These are phyloP conservation scores for Fusarium nurragi DNA, from an alignment of 2,329 filamentous ascomycete genomes.

Conservation along the genomic window DNA sequence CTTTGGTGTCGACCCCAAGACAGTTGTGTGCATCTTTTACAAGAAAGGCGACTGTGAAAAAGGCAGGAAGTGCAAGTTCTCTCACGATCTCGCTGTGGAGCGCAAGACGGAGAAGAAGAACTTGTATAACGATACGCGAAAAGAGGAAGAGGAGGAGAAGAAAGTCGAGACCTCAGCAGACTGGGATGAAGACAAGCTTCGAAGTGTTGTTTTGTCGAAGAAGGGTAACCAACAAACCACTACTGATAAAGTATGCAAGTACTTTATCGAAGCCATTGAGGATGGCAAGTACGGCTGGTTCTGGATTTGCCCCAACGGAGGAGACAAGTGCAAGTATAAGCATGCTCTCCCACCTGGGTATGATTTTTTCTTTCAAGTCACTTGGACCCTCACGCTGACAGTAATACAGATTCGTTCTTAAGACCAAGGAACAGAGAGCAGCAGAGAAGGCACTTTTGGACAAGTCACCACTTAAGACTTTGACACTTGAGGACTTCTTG, in stretches of 20 bases:
- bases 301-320: constrained; percentile 96
- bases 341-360: constrained; percentile 95
- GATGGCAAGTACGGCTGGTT: constrained; percentile 99
- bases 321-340: constrained; percentile 98
- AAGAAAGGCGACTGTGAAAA: constrained; percentile 98
- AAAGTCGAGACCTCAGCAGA: constrained; percentile 93
- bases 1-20: constrained; percentile 98
- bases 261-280: constrained; percentile 95
- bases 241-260: constrained; percentile 99
- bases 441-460: constrained; percentile 96
- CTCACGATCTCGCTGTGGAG: constrained; percentile 88
- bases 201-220: constrained; percentile 90
- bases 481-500: constrained; percentile 96
- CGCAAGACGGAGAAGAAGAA: constrained; percentile 93
- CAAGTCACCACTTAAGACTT: constrained; percentile 91
- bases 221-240: constrained; percentile 96
- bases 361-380: constrained; percentile 50
- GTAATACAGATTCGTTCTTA: constrained; percentile 81
- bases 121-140: constrained; percentile 85
- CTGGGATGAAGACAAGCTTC: constrained; percentile 97
- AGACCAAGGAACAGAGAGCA: constrained; percentile 95
- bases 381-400: constrained; percentile 37
- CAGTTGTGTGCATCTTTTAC: constrained; percentile 93
- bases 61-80: constrained; percentile 97
- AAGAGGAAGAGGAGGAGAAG: constrained; percentile 76